Conservation (phyloP, 2,329 filamentous ascomycete genomes). For the Cucurbitaria berberidis region DNA sequence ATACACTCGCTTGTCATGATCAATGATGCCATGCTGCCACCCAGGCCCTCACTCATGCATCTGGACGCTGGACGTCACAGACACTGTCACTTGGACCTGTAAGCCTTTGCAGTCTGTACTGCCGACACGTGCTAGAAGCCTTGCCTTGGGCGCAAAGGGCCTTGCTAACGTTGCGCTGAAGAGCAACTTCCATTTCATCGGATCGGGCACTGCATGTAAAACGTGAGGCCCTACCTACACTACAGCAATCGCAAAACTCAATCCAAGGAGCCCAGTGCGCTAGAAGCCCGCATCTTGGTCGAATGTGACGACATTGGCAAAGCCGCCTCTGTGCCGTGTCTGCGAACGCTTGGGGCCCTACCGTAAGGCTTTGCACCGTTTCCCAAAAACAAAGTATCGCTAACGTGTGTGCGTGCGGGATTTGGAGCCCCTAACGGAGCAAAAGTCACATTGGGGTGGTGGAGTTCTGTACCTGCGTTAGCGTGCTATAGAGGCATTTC, state of each 20-base stretch:
- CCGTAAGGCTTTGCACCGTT: constrained; percentile 34
- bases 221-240: too few species aligned
- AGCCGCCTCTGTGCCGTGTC: constrained; percentile 18
- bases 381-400: constrained; percentile 37
- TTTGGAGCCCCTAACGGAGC: constrained; percentile 38
- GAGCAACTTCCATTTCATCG: neutral
- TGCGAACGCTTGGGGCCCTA: constrained; percentile 38
- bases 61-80: constrained; percentile 32
- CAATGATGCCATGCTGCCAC: constrained; percentile 31
- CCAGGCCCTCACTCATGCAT: constrained; percentile 41
- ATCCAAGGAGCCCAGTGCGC: neutral
- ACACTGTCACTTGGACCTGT: constrained; percentile 21
- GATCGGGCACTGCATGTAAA: neutral
- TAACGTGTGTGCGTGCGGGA: constrained; percentile 7
- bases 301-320: constrained; percentile 2
- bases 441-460: constrained; percentile 42
- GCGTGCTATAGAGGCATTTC: constrained; percentile 31
- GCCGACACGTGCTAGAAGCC: constrained; percentile 5
- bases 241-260: neutral
- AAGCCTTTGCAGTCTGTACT: constrained; percentile 11
- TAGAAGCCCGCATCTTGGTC: neutral
- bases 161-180: neutral
- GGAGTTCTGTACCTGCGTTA: constrained; percentile 47
- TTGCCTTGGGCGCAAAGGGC: neutral
- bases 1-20: constrained; percentile 22